A percentile compares a stretch with the other conserved stretches of the same genome.
Conservation (phyloP, 2,329 filamentous ascomycete genomes). For the Colletotrichum liriopes region DNA sequence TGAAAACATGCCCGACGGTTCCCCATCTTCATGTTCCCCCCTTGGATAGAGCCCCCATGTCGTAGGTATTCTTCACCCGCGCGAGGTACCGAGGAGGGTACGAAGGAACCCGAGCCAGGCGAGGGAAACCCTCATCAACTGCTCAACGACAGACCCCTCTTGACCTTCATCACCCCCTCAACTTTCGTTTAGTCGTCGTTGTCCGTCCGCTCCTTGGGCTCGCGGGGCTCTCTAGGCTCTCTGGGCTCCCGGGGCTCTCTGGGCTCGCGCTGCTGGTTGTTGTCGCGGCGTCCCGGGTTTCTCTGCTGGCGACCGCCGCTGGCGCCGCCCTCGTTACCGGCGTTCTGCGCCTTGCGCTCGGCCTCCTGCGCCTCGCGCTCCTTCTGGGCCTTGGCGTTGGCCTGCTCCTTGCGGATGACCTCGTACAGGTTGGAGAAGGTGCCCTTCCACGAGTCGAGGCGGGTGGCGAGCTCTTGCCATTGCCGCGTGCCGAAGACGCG, state of each 20-base stretch:
- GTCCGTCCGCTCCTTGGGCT: slow-evolving; percentile 65
- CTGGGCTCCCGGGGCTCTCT: slow-evolving; percentile 37
- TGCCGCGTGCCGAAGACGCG: slow-evolving; percentile 98
- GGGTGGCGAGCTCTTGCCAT: slow-evolving; percentile 93
- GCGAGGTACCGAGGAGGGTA: not conserved
- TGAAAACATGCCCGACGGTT: slow-evolving; percentile 1
- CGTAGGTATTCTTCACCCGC: not conserved
- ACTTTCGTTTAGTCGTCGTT: slow-evolving; percentile 66
- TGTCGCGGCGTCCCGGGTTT: slow-evolving; percentile 51
- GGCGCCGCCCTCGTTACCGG: slow-evolving; percentile 53
- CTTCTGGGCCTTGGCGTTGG: slow-evolving; percentile 82
- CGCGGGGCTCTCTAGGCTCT: slow-evolving; percentile 49
- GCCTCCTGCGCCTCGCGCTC: slow-evolving; percentile 83
- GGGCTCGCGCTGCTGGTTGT: slow-evolving; percentile 50
- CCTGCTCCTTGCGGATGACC: slow-evolving; percentile 86
- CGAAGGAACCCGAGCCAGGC: not conserved
- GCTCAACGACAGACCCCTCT: slow-evolving; percentile 5
- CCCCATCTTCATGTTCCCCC: slow-evolving; percentile 1
- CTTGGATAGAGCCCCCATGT: slow-evolving; percentile 1
- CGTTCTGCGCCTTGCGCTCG: slow-evolving; percentile 75
- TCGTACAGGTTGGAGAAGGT: slow-evolving; percentile 84
- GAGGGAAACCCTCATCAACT: not conserved
- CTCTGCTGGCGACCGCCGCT: slow-evolving; percentile 49
- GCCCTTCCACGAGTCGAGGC: slow-evolving; percentile 91
- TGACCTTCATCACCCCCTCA: not conserved